Evolutionary conservation across 1,139 yeast genomes (phyloP), one percentile per base, ranked within the genome.

Genomic region (Geotrichum restrictum): DNA sequence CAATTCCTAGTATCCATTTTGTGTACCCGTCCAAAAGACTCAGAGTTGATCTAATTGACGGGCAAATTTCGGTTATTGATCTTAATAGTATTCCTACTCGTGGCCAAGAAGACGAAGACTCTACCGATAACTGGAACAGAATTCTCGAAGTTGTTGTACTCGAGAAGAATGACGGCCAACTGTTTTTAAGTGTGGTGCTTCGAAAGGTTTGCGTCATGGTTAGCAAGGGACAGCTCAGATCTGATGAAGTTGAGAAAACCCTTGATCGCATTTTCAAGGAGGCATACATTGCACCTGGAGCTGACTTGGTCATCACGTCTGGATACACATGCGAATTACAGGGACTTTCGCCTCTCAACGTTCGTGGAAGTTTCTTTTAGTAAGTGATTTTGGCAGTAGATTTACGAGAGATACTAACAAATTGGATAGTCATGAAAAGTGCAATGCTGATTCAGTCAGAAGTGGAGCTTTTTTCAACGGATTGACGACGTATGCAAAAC

Each of bases 331-430:
- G 48, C 31, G 18, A 19, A 8, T 37, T 43, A 13, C 39, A 54
- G 13, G 56, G 56, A 8, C 46, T 54, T 34, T 51, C 56, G n/a
- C 56, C 56, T n/a, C 29, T 42, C 22, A 44, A 36, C 33, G 39
- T 53, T 16, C 41, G 39, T 14, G 48, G 49, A 27, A 45, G 50
- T 21, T 10, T 27, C 37, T 3, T 44, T 31, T 48, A 48, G 52
- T 52, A 48, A 39, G 55, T 42, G 8, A 8, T 24, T 24, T 24
- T 24, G 8, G 16, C 45, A 31, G 8, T n/a, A 7, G n/a, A 29
- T 24, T 31, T 33, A 5, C 10, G 10, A 7, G 6, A 21, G 21
- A 13, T 16, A 21, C 37, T 43, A 34, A 31, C n/a, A 16, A 34
- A 1, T 5, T 6, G 37, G 19, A 31, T 27, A 50, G 53, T 36